Base-by-base conservation (phyloP, 495 filamentous ascomycete genomes). In the Bombardia bombarda region DNA sequence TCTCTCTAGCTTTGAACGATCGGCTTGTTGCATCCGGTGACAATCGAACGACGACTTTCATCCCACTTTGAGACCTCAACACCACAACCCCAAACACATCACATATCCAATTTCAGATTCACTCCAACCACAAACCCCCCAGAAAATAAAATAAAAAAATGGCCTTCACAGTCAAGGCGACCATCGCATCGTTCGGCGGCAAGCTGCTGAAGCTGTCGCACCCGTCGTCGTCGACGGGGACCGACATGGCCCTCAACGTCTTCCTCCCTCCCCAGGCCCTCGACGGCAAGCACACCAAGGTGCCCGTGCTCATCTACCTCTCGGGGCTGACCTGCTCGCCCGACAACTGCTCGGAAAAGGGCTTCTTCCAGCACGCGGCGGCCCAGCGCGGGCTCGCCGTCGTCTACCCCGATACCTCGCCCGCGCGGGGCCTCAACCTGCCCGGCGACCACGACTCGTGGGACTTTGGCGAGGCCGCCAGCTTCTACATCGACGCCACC, bases 281-380 rank as follows among this genome's bases (percentile, higher is more conserved):
- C 23, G 7, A 46, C 4, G 46, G 63, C 30, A 40, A 55, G 2
- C 38, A 69, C 17, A 51, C 68, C 40, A 87, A 83, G 54, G 77
- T 86, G 10, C 93, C 92, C 21, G 75, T 97, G 2, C 69, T 98
- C n/a, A 79, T 97, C 63, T 98, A 92, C 65, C 81, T 98, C 47
- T 88, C 90, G 13, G 92, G 92, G 21, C 68, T 98, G 28, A 97
- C 93, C 45, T 98, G 92, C 70, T 90, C 90, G 0, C 88, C 85
- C 13, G 89, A 97, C 48, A 98, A 98, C 69, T 88, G 89, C 63
- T 77, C 88, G 24, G 93, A 98, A 62, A 98, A 97, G 65, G 86
- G 90, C 50, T 95, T 95, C 72, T 86, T 98, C 67, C 90, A 97
- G 60, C 77, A 83, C 50, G 72, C 69, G 36, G 92, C 92, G 10